These are phyloP conservation scores for Penicillium sp. DNA, from an alignment of 2,329 filamentous ascomycete genomes.

Conservation along the genomic window DNA sequence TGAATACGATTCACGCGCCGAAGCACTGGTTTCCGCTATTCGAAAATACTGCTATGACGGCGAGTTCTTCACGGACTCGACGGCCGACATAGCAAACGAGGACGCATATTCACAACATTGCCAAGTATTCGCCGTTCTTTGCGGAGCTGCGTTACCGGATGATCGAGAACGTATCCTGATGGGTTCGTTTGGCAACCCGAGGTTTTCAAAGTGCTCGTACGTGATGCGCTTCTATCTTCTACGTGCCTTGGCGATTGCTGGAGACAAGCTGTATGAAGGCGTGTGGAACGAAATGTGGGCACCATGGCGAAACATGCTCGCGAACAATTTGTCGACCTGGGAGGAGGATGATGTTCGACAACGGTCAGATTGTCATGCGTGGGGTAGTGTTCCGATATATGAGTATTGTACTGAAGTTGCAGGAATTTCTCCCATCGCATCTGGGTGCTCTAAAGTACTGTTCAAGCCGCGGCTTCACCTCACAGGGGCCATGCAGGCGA, in stretches of 20 bases:
- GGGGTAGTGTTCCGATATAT: slow-evolving; percentile 46
- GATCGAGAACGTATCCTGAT: slow-evolving; percentile 27
- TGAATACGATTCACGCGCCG: slow-evolving; percentile 28
- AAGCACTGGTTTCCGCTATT: slow-evolving; percentile 21
- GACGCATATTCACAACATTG: slow-evolving; percentile 30
- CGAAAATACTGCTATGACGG: slow-evolving; percentile 32
- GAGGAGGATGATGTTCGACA: slow-evolving; percentile 46
- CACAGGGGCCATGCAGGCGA: slow-evolving; percentile 12
- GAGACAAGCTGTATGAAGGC: slow-evolving; percentile 33
- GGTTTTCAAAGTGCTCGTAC: slow-evolving; percentile 38
- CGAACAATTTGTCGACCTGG: slow-evolving; percentile 44
- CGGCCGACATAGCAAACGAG: slow-evolving; percentile 26
- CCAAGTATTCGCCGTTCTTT: slow-evolving; percentile 33
- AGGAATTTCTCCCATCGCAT: slow-evolving; percentile 16
- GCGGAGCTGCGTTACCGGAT: slow-evolving; percentile 16
- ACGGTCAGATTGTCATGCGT: slow-evolving; percentile 48
- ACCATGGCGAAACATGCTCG: slow-evolving; percentile 43
- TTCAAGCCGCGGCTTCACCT: slow-evolving; percentile 24
- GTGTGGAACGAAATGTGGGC: slow-evolving; percentile 34
- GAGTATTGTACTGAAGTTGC: slow-evolving; percentile 43
- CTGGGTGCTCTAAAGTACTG: slow-evolving; percentile 15
- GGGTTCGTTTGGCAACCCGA: slow-evolving; percentile 25
- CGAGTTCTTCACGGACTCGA: slow-evolving; percentile 34
- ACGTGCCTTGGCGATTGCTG: slow-evolving; percentile 37
- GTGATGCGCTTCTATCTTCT: slow-evolving; percentile 46